These are phyloP conservation scores for Fusarium haematococcum DNA, from an alignment of 2,329 filamentous ascomycete genomes.

Conservation along the genomic window DNA sequence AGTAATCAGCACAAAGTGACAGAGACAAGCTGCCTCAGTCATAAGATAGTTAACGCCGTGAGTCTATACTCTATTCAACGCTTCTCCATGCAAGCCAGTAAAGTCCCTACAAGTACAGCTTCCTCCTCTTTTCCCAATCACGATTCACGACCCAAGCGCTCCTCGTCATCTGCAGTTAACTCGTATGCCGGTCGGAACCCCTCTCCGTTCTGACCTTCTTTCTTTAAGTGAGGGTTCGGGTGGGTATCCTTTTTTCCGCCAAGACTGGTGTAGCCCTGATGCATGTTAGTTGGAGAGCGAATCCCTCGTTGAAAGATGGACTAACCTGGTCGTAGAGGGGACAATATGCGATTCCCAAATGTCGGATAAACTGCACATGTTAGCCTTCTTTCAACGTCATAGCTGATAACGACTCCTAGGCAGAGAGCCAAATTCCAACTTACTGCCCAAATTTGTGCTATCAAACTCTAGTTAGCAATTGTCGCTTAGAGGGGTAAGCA, in stretches of 20 bases:
- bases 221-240: conserved; percentile 75
- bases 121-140: conserved; percentile 46
- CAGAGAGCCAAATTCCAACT: conserved; percentile 52
- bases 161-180: conserved; percentile 78
- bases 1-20: background rate
- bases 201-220: conserved; percentile 29
- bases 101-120: conserved; percentile 31
- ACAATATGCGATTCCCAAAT: conserved; percentile 86
- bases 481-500: background rate
- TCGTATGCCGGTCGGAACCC: conserved; percentile 81
- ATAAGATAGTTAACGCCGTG: conserved; percentile 19
- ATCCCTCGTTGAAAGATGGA: background rate
- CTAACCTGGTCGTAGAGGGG: conserved; percentile 76
- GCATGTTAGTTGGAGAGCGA: background rate
- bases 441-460: conserved; percentile 90
- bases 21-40: conserved; percentile 9
- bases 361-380: conserved; percentile 75
- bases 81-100: conserved; percentile 15
- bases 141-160: conserved; percentile 78
- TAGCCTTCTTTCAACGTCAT: conserved; percentile 8
- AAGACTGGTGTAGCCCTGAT: conserved; percentile 84
- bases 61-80: conserved; percentile 36
- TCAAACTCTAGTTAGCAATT: background rate
- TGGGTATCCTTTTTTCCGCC: conserved; percentile 90
- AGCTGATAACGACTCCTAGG: background rate